Base-by-base conservation (phyloP, 1,139 yeast genomes). In the Blastobotrys persicus region DNA sequence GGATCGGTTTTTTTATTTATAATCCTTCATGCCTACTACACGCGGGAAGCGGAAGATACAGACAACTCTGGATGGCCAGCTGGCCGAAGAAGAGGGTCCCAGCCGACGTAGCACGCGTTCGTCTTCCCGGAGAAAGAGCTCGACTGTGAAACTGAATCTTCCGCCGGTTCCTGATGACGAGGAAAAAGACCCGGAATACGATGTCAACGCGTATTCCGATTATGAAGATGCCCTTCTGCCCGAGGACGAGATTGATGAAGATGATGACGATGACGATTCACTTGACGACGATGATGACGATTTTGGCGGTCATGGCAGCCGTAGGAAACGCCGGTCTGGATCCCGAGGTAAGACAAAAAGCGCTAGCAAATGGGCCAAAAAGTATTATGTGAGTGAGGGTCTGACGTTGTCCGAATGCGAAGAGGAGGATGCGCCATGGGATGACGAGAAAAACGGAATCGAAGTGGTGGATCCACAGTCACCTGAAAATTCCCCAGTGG, bases 391-490 rank as follows among this genome's bases (percentile, higher is more conserved):
- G 13, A 37, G 41, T 23, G 42, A 39, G 13, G 42, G 42, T 7
- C 23, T 39, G 31, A n/a, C 33, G 26, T 23, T 26, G 17, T 39
- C 42, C 32, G 33, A 28, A 20, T 45, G 37, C 23, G 54, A 51
- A 35, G 65, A 65, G 11, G 68, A 64, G 48, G 69, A 65, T 44
- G 59, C 61, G 28, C 63, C 62, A 9, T 61, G 66, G 62, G 44
- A 35, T 9, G 50, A 51, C 3, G 60, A 57, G 26, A 49, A 48
- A 4, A 23, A 23, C 9, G 28, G 28, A 9, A 23, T 23, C 28
- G 58, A 62, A 26, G 56, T 47, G 31, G 45, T 43, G 2, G 44
- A 45, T 18, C 34, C 45, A 23, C 54, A 53, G 13, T 39, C 41
- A 31, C 51, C 60, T 11, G 58, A 54, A 42, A 51, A 60, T 50